Evolutionary conservation across 768 basidiomycete genomes (phyloP), one percentile per base, ranked within the genome.

Genomic region (Cyclocybe aegerita): DNA sequence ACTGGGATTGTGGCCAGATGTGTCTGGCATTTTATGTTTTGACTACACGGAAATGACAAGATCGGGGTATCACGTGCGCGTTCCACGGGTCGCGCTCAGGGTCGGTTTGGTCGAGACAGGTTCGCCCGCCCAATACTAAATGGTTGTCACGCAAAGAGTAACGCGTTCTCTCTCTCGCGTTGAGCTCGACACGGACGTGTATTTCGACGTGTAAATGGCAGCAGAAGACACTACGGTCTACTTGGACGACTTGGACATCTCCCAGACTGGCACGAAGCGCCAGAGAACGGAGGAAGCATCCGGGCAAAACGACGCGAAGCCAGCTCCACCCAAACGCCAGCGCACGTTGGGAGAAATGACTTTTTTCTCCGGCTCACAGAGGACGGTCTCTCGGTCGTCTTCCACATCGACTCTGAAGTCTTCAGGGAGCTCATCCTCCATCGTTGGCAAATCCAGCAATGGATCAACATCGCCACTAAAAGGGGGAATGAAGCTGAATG

Each of bases 341-440:
- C 73, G 76, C 34, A 87, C 84, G 0, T 73, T 90, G 35, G 60
- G 74, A 56, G 86, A 87, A 60, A 85, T 88, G 85, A 23, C 23
- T 5, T 23, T 23, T 23, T 23, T 23, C 23, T 23, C 23, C 23
- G 23, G 23, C 23, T 23, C 23, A 23, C 23, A 23, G 23, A 23
- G 23, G 23, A 23, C 4, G 23, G 5, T 23, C 5, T 5, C 23
- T 23, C 23, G 23, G 23, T 23, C 23, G 5, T 23, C 23, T 23
- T 23, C 23, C 23, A 23, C 23, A 23, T 23, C 23, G 23, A 23
- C 23, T 23, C 23, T 23, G 23, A 23, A 23, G 23, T 23, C 23
- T 23, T 23, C 23, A 23, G 23, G 23, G 4, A 23, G 23, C 23
- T 23, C 23, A 5, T 23, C 23, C 23, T 23, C 23, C 23, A 5